These are phyloP conservation scores for Echeveria elegans DNA, from an alignment of 164 flowering plant species.

Conservation along the genomic window DNA sequence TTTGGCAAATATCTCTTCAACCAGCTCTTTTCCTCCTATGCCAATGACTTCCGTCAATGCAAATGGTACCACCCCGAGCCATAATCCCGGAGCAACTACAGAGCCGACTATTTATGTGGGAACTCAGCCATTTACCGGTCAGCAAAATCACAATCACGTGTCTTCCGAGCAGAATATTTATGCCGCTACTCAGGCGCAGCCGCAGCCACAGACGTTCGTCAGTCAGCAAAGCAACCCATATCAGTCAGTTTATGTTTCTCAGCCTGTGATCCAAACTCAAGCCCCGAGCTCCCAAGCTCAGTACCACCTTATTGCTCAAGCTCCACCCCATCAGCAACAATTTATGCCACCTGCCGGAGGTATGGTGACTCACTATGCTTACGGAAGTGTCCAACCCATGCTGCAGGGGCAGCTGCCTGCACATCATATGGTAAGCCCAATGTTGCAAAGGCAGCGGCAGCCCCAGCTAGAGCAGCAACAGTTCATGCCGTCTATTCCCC, in stretches of 20 bases:
- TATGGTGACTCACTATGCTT: constrained; percentile 41
- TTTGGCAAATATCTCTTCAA: constrained; percentile 26
- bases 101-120: constrained; percentile 32
- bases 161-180: constrained; percentile 29
- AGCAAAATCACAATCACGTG: constrained; percentile 25
- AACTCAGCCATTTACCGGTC: constrained; percentile 21
- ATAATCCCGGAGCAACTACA: constrained; percentile 32
- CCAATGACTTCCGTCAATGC: constrained; percentile 18
- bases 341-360: constrained; percentile 54
- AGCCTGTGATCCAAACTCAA: constrained; percentile 41
- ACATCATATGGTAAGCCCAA: constrained; percentile 33
- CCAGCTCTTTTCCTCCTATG: constrained; percentile 24
- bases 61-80: constrained; percentile 22
- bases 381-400: constrained; percentile 34
- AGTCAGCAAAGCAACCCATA: constrained; percentile 33
- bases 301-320: constrained; percentile 38
- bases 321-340: constrained; percentile 51
- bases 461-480: constrained; percentile 33
- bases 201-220: constrained; percentile 16
- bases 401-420: constrained; percentile 39
- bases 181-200: constrained; percentile 21
- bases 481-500: constrained; percentile 20
- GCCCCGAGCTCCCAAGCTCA: constrained; percentile 42
- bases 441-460: constrained; percentile 24
- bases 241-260: constrained; percentile 36